Evolutionary conservation across 169 alveolate species (phyloP).

Genomic region (Eimeria falciformis): DNA sequence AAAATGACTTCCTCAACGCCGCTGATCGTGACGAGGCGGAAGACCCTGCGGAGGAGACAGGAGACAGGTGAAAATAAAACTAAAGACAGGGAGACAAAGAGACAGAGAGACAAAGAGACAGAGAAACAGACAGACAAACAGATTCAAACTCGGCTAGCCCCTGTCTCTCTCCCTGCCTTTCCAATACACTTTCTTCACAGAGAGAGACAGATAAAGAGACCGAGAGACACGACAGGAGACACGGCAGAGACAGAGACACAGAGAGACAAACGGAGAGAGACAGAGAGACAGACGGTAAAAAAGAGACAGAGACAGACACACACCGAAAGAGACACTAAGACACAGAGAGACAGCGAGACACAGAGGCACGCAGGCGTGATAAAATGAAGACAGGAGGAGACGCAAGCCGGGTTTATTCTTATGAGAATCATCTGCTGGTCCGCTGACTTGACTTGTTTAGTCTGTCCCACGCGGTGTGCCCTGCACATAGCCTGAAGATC

Average conservation of each 20-base stretch:
- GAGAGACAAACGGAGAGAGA: neutral
- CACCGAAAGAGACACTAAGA: neutral
- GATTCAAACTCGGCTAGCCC: no score
- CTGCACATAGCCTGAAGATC: slow-evolving; percentile 92
- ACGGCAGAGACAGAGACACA: neutral
- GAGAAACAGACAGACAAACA: neutral
- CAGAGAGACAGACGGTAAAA: neutral
- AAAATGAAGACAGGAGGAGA: no score
- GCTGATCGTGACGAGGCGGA: slow-evolving; percentile 82
- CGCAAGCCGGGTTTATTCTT: no score
- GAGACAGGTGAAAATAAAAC: neutral
- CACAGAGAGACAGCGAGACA: neutral
- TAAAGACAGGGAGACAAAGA: neutral
- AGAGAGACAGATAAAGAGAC: no score
- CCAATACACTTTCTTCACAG: no score
- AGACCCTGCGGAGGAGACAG: slow-evolving; percentile 77
- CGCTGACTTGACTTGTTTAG: slow-evolving; percentile 89
- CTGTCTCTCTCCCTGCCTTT: no score
- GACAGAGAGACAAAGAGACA: neutral
- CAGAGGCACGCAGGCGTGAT: neutral
- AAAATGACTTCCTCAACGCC: slow-evolving; percentile 94
- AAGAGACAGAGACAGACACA: neutral
- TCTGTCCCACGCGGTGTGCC: slow-evolving; percentile 97
- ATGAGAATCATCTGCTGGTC: no score
- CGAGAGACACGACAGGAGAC: no score